phyloP scores from a whole-genome alignment of 179 eudicot species.

The Silene noctiflora region DNA sequence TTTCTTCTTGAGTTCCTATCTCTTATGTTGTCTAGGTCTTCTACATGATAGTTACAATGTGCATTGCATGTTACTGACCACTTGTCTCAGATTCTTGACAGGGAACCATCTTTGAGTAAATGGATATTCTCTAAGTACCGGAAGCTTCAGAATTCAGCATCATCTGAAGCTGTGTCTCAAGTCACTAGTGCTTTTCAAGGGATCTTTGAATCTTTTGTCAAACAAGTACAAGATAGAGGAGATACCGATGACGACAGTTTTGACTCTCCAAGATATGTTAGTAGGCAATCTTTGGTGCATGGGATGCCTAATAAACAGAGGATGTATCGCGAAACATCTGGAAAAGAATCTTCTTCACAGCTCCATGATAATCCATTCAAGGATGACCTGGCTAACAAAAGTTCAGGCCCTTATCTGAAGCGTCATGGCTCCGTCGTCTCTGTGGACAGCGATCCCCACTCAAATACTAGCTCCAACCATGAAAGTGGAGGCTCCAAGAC shows the following conservation, averaged over 20 bases:
- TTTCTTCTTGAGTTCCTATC: not conserved
- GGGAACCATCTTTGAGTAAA: slow-evolving; percentile 57
- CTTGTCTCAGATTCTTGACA: slow-evolving; percentile 55
- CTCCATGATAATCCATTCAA: slow-evolving; percentile 35
- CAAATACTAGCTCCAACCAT: slow-evolving; percentile 45
- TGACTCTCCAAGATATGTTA: slow-evolving; percentile 40
- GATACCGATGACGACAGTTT: slow-evolving; percentile 45
- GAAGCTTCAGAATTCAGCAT: slow-evolving; percentile 54
- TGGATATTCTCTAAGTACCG: slow-evolving; percentile 68
- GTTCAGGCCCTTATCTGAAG: slow-evolving; percentile 45
- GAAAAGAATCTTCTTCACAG: slow-evolving; percentile 34
- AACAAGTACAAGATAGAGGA: slow-evolving; percentile 43
- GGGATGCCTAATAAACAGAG: slow-evolving; percentile 37
- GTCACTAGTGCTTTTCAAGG: slow-evolving; percentile 51
- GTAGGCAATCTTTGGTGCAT: slow-evolving; percentile 40
- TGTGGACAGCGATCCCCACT: slow-evolving; percentile 41
- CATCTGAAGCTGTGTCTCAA: slow-evolving; percentile 55
- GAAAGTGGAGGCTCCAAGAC: slow-evolving; percentile 59
- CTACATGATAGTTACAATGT: slow-evolving; percentile 3
- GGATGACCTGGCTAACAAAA: slow-evolving; percentile 36
- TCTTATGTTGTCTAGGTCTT: not conserved
- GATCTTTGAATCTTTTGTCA: slow-evolving; percentile 52
- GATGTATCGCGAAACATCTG: slow-evolving; percentile 42
- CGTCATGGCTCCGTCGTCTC: slow-evolving; percentile 40
- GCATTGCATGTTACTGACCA: slow-evolving; percentile 9